Evolutionary conservation across 768 basidiomycete genomes (phyloP).

Genomic region (Lyophyllum decastes): DNA sequence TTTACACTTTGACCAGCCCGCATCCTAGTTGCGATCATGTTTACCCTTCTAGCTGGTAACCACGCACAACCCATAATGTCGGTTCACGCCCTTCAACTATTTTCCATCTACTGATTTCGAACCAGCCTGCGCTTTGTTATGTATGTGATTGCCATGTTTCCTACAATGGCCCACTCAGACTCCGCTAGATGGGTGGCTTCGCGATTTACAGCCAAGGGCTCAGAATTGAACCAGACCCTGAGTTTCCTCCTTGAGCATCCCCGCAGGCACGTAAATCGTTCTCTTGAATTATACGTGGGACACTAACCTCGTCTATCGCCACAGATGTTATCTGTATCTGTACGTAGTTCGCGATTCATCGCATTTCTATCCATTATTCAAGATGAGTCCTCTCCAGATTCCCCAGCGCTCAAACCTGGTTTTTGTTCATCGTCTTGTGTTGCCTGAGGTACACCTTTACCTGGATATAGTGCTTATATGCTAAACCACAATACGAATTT

Average conservation of each 20-base stretch:
- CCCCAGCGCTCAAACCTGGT: constrained; percentile 78
- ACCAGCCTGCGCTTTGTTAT: constrained; percentile 60
- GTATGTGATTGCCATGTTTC: constrained; percentile 29
- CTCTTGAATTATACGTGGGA: neutral
- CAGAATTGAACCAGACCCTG: constrained; percentile 52
- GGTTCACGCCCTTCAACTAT: constrained; percentile 22
- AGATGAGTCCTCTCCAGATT: constrained; percentile 37
- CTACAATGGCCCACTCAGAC: neutral
- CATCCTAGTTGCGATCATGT: constrained; percentile 48
- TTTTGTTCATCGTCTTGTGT: constrained; percentile 56
- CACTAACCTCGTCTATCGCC: neutral
- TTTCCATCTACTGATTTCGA: neutral
- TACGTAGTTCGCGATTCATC: constrained; percentile 19
- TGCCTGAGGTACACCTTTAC: constrained; percentile 48
- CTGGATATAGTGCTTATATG: neutral
- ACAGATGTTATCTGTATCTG: constrained; percentile 66
- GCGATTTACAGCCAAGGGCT: constrained; percentile 45
- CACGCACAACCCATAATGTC: constrained; percentile 72
- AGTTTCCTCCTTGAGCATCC: constrained; percentile 81
- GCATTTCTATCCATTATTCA: too few species aligned
- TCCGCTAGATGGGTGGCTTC: constrained; percentile 58
- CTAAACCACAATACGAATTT: neutral
- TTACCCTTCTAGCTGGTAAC: constrained; percentile 75
- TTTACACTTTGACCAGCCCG: neutral
- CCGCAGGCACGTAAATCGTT: constrained; percentile 43